phyloP scores from a whole-genome alignment of 1,284 basidiomycete species.

The Irpex sp. region DNA sequence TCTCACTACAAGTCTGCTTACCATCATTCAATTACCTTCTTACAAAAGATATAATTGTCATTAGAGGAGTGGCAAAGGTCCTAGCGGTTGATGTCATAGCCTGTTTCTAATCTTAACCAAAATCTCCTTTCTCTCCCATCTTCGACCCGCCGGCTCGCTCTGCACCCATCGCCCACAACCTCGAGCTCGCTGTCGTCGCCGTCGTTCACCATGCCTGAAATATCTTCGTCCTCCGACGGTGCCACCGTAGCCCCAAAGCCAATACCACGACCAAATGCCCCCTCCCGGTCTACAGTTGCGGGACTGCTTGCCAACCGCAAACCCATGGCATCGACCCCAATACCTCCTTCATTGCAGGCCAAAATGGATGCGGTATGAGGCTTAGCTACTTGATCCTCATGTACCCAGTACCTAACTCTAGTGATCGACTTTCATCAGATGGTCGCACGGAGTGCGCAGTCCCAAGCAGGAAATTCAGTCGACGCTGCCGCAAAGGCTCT shows the following conservation, averaged over 20 bases:
- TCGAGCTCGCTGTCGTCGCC: neutral
- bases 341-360: slow-evolving; percentile 86
- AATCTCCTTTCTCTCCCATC: slow-evolving; percentile 12
- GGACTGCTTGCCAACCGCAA: slow-evolving; percentile 36
- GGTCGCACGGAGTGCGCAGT: slow-evolving; percentile 42
- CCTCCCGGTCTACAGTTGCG: slow-evolving; percentile 28
- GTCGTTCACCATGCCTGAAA: slow-evolving; percentile 20
- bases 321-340: slow-evolving; percentile 47
- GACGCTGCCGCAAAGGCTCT: slow-evolving; percentile 38
- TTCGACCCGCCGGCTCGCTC: slow-evolving; percentile 9
- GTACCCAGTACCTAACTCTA: neutral
- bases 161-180: slow-evolving; percentile 3
- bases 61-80: slow-evolving; percentile 1
- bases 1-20: neutral
- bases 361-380: slow-evolving; percentile 78
- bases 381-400: slow-evolving; percentile 5
- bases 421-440: slow-evolving; percentile 33
- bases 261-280: slow-evolving; percentile 16
- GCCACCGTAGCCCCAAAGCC: slow-evolving; percentile 16
- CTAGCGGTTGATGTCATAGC: slow-evolving; percentile 13
- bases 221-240: slow-evolving; percentile 17
- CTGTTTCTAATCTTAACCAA: slow-evolving; percentile 12
- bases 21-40: neutral
- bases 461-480: slow-evolving; percentile 24
- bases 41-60: neutral